Percentiles rank a stretch among this genome's conserved stretches.
These are phyloP conservation scores for Plenodomus biglobosus DNA, from an alignment of 2,329 filamentous ascomycete species.

Conservation along the genomic window DNA sequence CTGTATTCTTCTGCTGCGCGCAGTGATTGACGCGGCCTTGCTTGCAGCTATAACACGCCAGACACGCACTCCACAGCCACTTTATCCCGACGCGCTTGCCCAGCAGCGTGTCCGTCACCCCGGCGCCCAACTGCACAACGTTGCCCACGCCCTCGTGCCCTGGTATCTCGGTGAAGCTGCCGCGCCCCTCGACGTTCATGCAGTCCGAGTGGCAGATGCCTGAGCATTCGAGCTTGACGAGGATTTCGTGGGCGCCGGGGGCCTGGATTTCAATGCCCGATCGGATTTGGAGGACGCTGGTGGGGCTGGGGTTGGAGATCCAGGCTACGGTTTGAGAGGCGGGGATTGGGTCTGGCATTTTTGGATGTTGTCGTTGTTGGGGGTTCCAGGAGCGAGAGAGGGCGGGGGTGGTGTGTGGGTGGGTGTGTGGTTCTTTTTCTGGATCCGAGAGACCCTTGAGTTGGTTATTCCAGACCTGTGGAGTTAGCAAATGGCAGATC, in stretches of 20 bases:
- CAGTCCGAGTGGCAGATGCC: conserved; percentile 54
- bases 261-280: conserved; percentile 42
- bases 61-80: conserved; percentile 51
- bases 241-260: conserved; percentile 46
- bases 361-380: not conserved
- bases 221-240: conserved; percentile 52
- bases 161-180: conserved; percentile 50
- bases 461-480: too few species aligned
- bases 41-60: conserved; percentile 42
- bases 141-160: conserved; percentile 52
- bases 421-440: too few species aligned
- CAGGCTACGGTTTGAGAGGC: conserved; percentile 41
- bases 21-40: conserved; percentile 47
- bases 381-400: not conserved
- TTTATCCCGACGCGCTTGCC: conserved; percentile 48
- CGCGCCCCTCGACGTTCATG: conserved; percentile 49
- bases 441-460: too few species aligned
- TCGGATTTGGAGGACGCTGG: conserved; percentile 42
- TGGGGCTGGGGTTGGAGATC: conserved; percentile 41
- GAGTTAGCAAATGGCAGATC: not conserved
- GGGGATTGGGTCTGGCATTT: conserved; percentile 23
- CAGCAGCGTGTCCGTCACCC: conserved; percentile 30
- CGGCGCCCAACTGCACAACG: conserved; percentile 43
- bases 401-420: too few species aligned
- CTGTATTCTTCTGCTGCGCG: conserved; percentile 46